Evolutionary conservation across 495 filamentous ascomycete species (phyloP), one percentile per base, ranked within the genome.

Genomic region (Talaromyces liani): DNA sequence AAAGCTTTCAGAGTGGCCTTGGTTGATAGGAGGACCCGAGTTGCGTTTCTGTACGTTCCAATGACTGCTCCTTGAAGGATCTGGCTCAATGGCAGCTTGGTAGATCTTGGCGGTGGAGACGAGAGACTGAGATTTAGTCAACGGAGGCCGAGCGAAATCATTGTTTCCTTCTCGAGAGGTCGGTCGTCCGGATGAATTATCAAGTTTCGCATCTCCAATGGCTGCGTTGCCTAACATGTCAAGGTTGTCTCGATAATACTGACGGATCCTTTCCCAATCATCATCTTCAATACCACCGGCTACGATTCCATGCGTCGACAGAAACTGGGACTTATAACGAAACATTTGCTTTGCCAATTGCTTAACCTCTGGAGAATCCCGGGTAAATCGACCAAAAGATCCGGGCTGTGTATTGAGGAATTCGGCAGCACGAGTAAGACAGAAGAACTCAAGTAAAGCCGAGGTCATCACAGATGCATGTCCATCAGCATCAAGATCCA

Each of bases 401-500:
- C 71, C 72, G 9, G 67, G 62, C 29, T 77, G 73, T 6, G 71
- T 67, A 68, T 81, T 81, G 39, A 81, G 72, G 51, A 78, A 71
- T 58, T 81, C 79, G 33, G 73, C 76, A 20, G 79, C 79, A 53
- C 75, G 74, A 58, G 66, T 76, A n/a, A 76, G 65, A 34, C 77
- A 81, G 57, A 74, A 79, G 57, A 80, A 81, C 34, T 80, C 77
- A 7, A 81, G 65, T 6, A 81, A 62, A 2, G 79, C 72, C 27
- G 77, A 68, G 6, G 77, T 80, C 77, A 81, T 75, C 29, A 80
- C 55, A 51, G 76, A 75, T 39, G 70, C 68, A 69, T 81, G 79
- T n/a, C 65, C 70, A 29, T 75, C 72, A 3, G 70, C 59, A 56
- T 76, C 71, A 3, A 68, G 58, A 51, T 70, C 70, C 7, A 73